Percentiles rank a stretch among this genome's conserved stretches.
These are phyloP conservation scores for Blumeriella jaapii DNA, from an alignment of 2,329 filamentous ascomycete genomes.

Conservation along the genomic window DNA sequence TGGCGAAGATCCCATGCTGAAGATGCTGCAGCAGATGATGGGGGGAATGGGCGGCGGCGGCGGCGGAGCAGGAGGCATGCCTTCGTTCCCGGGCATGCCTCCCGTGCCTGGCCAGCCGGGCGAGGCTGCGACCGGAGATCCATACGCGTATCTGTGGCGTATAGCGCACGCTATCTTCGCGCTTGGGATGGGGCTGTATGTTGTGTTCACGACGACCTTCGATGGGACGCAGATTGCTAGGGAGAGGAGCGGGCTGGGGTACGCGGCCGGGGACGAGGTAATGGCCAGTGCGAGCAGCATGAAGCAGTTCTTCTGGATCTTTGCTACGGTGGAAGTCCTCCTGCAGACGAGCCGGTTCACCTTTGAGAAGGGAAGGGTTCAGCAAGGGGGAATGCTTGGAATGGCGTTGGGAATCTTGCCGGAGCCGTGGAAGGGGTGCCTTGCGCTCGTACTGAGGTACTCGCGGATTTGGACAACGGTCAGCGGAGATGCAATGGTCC, in stretches of 20 bases:
- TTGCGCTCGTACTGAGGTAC: conserved; percentile 52
- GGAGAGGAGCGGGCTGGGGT: conserved; percentile 28
- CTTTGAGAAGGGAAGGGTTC: conserved; percentile 46
- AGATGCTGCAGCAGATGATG: conserved; percentile 68
- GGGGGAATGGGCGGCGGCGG: conserved; percentile 29
- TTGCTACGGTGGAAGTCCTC: conserved; percentile 64
- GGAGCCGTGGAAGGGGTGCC: conserved; percentile 47
- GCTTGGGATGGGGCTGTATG: conserved; percentile 57
- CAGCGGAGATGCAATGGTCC: conserved; percentile 60
- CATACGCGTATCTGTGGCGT: conserved; percentile 51
- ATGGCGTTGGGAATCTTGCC: conserved; percentile 56
- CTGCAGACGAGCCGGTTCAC: conserved; percentile 62
- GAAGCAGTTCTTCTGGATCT: conserved; percentile 62
- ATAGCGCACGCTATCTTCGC: conserved; percentile 64
- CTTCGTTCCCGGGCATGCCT: conserved; percentile 32
- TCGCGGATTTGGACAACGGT: conserved; percentile 61
- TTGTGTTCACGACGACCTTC: conserved; percentile 57
- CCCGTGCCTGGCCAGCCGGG: conserved; percentile 28
- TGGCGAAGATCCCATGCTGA: conserved; percentile 54
- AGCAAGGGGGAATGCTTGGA: conserved; percentile 50
- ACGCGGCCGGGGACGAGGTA: conserved; percentile 23
- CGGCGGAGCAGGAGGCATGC: conserved; percentile 25
- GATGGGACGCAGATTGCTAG: conserved; percentile 53
- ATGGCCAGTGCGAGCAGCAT: conserved; percentile 30
- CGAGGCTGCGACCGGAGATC: conserved; percentile 27